Percentiles rank a stretch among this genome's conserved stretches.
phyloP scores from a whole-genome alignment of 192 early-diverging fungal species.

The Gorgonomyces haynaldii region DNA sequence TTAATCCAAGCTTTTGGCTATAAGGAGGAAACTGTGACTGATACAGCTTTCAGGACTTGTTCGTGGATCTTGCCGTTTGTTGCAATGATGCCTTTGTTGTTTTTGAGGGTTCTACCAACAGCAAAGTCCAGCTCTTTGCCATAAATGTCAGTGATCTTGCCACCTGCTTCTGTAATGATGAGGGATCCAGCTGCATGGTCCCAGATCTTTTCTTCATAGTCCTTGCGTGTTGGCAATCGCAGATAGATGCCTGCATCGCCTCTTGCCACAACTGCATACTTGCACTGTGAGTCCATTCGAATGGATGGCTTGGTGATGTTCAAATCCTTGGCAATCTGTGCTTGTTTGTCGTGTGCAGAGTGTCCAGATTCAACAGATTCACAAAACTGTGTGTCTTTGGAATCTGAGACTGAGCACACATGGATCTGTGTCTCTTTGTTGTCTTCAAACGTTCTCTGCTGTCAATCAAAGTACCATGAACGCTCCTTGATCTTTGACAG shows the following conservation, averaged over 20 bases:
- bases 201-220: conserved; percentile 98
- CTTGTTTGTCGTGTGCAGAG: conserved; percentile 71
- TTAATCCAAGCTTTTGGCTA: too few relatives aligned
- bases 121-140: conserved; percentile 86
- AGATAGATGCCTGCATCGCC: conserved; percentile 93
- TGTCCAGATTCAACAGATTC: conserved; percentile 93
- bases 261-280: conserved; percentile 82
- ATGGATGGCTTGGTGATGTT: conserved; percentile 68
- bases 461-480: conserved; percentile 52
- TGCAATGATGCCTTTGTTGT: conserved; percentile 86
- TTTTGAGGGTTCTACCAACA: conserved; percentile 63
- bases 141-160: conserved; percentile 68
- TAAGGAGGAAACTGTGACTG: too few relatives aligned
- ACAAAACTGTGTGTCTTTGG: conserved; percentile 68
- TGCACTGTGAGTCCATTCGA: conserved; percentile 97
- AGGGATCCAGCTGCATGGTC: conserved; percentile 92
- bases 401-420: conserved; percentile 36
- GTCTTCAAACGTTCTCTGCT: conserved; percentile 40
- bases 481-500: conserved; percentile 78
- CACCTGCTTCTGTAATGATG: conserved; percentile 87
- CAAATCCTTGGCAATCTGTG: conserved; percentile 58
- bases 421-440: conserved; percentile 50
- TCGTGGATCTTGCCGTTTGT: conserved; percentile 58
- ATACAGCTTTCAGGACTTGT: conserved; percentile 70
- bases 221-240: conserved; percentile 60